Percentiles rank a stretch among this genome's conserved stretches.
Conservation (phyloP, 106 monocot genomes). For the Apostasia shenzhenica region DNA sequence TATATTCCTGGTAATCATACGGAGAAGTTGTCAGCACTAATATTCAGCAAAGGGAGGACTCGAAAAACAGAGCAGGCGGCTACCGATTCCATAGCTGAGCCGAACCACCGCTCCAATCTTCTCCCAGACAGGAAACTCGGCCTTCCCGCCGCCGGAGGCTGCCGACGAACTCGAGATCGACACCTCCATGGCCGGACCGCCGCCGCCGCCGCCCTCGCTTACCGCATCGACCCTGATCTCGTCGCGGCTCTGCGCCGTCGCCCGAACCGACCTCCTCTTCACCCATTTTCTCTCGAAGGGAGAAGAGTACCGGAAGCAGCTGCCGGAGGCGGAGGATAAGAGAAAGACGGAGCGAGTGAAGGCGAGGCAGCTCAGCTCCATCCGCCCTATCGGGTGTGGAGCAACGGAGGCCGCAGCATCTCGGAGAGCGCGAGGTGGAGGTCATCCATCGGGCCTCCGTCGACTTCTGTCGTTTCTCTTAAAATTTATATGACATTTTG, state of each 20-base stretch:
- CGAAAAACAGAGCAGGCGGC: not conserved
- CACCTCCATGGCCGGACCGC: conserved; percentile 13
- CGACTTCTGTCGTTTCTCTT: not conserved
- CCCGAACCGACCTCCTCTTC: not conserved
- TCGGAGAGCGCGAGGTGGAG: not conserved
- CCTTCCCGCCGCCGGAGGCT: conserved; percentile 20
- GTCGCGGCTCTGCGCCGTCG: conserved; percentile 31
- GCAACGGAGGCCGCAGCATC: no score
- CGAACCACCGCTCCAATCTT: conserved; percentile 77
- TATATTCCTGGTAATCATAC: conserved; percentile 50
- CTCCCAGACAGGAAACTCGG: conserved; percentile 68
- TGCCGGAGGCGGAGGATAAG: conserved; percentile 9
- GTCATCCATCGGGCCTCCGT: not conserved
- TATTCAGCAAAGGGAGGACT: not conserved
- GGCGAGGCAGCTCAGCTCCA: conserved; percentile 27
- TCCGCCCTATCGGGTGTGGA: not conserved
- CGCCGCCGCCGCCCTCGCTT: conserved; percentile 8
- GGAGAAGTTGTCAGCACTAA: no score
- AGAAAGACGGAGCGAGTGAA: conserved; percentile 10
- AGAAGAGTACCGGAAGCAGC: conserved; percentile 5
- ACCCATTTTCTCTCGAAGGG: not conserved
- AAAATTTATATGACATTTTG: no score
- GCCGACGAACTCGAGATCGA: conserved; percentile 17
- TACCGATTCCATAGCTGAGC: conserved; percentile 85
- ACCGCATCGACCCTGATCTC: conserved; percentile 12